phyloP scores from a whole-genome alignment of 164 flowering plant species.

The Vitis vinifera region DNA sequence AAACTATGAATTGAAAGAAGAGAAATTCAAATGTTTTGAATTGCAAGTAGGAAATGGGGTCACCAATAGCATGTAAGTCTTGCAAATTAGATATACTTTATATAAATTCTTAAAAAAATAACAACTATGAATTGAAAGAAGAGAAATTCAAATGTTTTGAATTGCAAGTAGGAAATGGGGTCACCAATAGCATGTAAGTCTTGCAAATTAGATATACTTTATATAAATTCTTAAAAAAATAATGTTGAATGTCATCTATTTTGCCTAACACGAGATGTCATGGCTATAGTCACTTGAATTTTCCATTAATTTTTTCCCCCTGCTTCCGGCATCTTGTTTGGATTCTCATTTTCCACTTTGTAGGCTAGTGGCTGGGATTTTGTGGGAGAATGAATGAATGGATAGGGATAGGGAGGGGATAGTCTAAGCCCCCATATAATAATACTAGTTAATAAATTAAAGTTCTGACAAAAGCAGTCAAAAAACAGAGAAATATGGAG shows the following conservation, averaged over 20 bases:
- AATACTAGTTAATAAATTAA: background rate
- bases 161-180: conserved; percentile 1
- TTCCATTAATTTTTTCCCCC: background rate
- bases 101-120: too few relatives aligned
- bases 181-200: background rate
- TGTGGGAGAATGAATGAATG: too few relatives aligned
- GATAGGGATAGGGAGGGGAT: too few relatives aligned
- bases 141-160: background rate
- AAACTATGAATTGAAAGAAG: too few relatives aligned
- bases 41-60: conserved; percentile 1
- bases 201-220: too few relatives aligned
- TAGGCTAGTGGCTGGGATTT: too few relatives aligned
- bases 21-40: background rate
- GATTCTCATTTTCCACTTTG: too few relatives aligned
- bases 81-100: too few relatives aligned
- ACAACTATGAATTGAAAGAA: too few relatives aligned
- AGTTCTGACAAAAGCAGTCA: background rate
- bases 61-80: background rate
- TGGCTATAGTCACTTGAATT: background rate
- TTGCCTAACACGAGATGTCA: background rate
- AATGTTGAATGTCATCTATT: background rate
- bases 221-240: too few relatives aligned
- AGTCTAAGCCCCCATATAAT: too few relatives aligned
- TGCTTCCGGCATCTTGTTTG: background rate
- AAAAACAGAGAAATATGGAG: background rate